Base-by-base conservation (phyloP, 306 rosid genomes). In the Cicer chorassanicum region DNA sequence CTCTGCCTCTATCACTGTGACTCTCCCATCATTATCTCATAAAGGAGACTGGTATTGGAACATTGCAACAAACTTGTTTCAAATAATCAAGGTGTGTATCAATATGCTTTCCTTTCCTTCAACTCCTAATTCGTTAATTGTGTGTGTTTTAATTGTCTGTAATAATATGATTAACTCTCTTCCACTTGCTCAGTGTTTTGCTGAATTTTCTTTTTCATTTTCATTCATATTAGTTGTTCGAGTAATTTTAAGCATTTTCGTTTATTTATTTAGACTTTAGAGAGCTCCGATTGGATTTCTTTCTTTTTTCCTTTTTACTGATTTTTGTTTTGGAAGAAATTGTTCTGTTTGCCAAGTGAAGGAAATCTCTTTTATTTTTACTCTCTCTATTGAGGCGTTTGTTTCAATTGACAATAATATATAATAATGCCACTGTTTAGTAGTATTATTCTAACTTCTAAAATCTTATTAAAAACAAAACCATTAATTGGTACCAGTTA, bases 51-150 rank as follows among this genome's bases (percentile, higher is more conserved):
- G 36, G 36, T 29, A 16, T 12, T 46, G 59, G 59, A 53, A 53
- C 59, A 15, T 16, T 53, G 59, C 59, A 53, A 29, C 36, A 29
- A 29, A 29, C 65, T 48, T 51, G 43, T 74, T 69, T 61, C 50
- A 8, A 42, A 43, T 8, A 41, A 24, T 10, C 15, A 65, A 86
- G 87, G 89, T 88, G 45, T 9, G 38, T 62, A 13, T 62, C 12
- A 6, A 46, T 54, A 6, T 18, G 6, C 16, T 21, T 53, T 48
- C 18, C 54, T 24, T 53, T 15, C 7, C 73, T 68, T 7, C 73
- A 46, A 46, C 43, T 68, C 21, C 44, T 8, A 9, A 9, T 7
- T 69, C 36, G 0, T 3, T 29, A 29, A 29, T 29, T 29, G 5
- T 29, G 5, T 4, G 36, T 29, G 36, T 29, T 29, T 29, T 29